Conservation (phyloP, 2,329 filamentous ascomycete species). For the Fusarium verticillioides region DNA sequence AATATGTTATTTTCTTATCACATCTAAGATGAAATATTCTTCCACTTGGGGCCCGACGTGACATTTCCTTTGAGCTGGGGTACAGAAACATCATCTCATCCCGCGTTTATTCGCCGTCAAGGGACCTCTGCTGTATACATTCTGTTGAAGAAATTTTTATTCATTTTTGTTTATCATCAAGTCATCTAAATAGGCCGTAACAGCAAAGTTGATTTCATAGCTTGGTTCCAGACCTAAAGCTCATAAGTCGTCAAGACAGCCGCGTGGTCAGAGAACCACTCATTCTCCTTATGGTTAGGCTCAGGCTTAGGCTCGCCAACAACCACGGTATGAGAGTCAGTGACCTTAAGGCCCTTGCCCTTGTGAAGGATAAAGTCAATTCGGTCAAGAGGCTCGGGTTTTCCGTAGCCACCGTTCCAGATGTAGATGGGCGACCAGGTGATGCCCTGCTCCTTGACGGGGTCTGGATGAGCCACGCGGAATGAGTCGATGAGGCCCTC, state of each 20-base stretch:
- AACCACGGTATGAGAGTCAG: constrained; percentile 47
- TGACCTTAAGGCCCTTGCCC: constrained; percentile 46
- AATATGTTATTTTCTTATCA: fast-evolving
- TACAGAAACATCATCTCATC: not conserved
- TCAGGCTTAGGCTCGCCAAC: constrained; percentile 49
- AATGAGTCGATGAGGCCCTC: constrained; percentile 55
- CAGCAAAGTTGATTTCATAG: not conserved
- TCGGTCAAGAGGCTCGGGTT: constrained; percentile 55
- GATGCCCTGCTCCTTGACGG: constrained; percentile 46
- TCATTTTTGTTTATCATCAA: constrained; percentile 9
- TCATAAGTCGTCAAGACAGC: constrained; percentile 48
- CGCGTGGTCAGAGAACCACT: constrained; percentile 57
- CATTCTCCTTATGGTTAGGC: constrained; percentile 52
- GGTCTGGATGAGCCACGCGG: constrained; percentile 52
- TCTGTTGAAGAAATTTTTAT: not conserved
- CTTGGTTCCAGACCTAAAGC: constrained; percentile 18
- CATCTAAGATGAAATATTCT: no score
- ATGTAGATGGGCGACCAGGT: constrained; percentile 56
- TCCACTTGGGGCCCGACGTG: fast-evolving
- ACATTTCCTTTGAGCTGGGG: not conserved
- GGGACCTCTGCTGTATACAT: not conserved
- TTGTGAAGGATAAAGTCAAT: constrained; percentile 58
- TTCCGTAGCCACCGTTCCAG: constrained; percentile 46
- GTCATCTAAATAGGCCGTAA: constrained; percentile 11
- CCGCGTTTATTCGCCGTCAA: not conserved